Base-by-base conservation (phyloP, 2,329 filamentous ascomycete genomes). In the Aureobasidium lini region DNA sequence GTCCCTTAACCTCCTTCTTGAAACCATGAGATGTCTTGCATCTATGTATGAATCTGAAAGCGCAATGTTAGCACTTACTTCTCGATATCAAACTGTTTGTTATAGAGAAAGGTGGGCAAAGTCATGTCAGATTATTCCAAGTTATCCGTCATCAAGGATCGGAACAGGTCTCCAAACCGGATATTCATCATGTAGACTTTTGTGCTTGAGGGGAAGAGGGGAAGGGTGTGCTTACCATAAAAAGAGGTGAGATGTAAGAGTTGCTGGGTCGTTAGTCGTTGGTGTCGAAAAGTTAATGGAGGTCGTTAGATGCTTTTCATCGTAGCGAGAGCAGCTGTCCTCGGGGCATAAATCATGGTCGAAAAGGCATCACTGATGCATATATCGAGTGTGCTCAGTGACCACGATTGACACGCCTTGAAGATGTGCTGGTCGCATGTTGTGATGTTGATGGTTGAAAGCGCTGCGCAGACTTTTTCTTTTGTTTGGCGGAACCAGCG, bases 141-240 rank as follows among this genome's bases (percentile, higher is more conserved):
- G 39, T 31, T 18, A 42, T 43, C 50, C 39, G 29, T 54, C 50
- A 54, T 54, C 37, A 43, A 54, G 50, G 15, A 43, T 54, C 50
- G 50, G 50, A 54, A 54, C 50, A 54, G 50, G 50, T 54, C 50
- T 54, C 50, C 50, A 54, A 54, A 54, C 50, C 50, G 50, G 50
- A 54, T 54, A 54, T 43, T 54, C 50, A 54, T 54, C 50, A 54
- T 54, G 23, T 54, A 43, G 37, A 18, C 11, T n/a, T 23, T 34
- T 31, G 28, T 40, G 48, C n/a, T 13, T 44, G 15, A 1, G 11
- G 15, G 44, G 31, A 34, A 16, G 32, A 13, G 50, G 13, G 13
- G 23, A 32, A 6, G 32, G 13, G 16, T 6, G 18, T 9, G 29
- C 50, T 54, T 54, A 54, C 50, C 50, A 42, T 54, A 15, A 29